A percentile compares a stretch with the other conserved stretches of the same genome.
These are phyloP conservation scores for Sechiopsis laciniata DNA, from an alignment of 306 rosid genomes.

Conservation along the genomic window DNA sequence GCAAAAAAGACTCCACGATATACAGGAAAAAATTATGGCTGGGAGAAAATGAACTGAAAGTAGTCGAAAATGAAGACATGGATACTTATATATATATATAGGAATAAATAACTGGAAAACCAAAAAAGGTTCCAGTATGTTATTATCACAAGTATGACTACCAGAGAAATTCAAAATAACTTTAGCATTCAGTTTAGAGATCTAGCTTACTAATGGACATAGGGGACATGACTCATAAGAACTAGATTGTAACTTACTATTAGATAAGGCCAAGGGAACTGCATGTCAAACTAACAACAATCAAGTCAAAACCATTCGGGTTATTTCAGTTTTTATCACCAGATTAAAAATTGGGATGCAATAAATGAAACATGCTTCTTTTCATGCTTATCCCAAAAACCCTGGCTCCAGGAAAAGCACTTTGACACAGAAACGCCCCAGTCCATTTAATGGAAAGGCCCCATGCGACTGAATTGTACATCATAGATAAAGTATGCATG, in stretches of 20 bases:
- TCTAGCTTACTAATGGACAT: not conserved
- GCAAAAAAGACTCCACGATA: constrained; percentile 4
- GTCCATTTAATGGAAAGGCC: not conserved
- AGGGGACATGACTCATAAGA: not conserved
- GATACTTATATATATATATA: not conserved
- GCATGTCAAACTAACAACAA: not conserved
- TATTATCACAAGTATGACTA: not conserved
- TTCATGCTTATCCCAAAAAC: not conserved
- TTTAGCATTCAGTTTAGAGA: not conserved
- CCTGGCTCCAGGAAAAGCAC: not conserved
- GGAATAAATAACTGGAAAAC: not conserved
- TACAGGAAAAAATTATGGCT: not conserved
- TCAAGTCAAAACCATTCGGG: not conserved
- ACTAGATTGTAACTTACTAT: not conserved
- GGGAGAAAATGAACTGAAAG: not conserved
- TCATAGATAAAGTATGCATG: not conserved
- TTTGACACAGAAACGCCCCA: not conserved
- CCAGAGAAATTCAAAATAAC: not conserved
- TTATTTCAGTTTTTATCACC: not conserved
- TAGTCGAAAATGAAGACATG: not conserved
- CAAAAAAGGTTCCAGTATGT: not conserved
- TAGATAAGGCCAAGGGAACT: not conserved
- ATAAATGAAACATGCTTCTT: not conserved
- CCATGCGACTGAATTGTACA: not conserved
- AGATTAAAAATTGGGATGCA: not conserved